These are phyloP conservation scores for Mycosphaerella arachidis DNA, from an alignment of 2,329 filamentous ascomycete genomes.

Conservation along the genomic window DNA sequence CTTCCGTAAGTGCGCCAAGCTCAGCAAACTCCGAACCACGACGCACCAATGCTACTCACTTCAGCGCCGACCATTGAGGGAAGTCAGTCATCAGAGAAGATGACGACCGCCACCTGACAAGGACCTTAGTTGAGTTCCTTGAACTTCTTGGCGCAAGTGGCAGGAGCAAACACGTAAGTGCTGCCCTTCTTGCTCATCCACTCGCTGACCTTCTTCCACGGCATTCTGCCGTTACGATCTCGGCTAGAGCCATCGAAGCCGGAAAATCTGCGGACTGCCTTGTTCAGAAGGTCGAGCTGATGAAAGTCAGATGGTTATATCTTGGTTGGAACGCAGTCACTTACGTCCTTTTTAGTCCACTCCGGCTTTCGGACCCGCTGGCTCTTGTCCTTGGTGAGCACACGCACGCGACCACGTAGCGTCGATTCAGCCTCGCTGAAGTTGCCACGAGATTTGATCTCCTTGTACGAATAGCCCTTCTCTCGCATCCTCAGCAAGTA, in stretches of 20 bases:
- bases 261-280: constrained; percentile 17
- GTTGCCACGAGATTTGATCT: constrained; percentile 54
- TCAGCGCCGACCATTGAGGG: background rate
- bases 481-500: constrained; percentile 51
- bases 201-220: constrained; percentile 57
- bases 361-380: constrained; percentile 61
- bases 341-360: constrained; percentile 62
- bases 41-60: background rate
- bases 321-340: constrained; percentile 31
- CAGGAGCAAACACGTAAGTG: constrained; percentile 56
- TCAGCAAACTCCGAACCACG: background rate
- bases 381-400: constrained; percentile 59
- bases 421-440: constrained; percentile 67
- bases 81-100: background rate
- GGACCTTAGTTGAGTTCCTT: constrained; percentile 38
- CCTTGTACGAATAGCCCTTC: constrained; percentile 59
- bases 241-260: constrained; percentile 2
- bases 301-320: constrained; percentile 8
- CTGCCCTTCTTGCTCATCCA: constrained; percentile 51
- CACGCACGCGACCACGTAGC: constrained; percentile 62
- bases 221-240: constrained; percentile 33
- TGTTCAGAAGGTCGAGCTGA: constrained; percentile 29
- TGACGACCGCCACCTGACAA: background rate
- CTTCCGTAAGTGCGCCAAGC: background rate
- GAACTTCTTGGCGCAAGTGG: constrained; percentile 62